Percentiles rank a stretch among this genome's conserved stretches.
These are phyloP conservation scores for Neurospora sp. DNA, from an alignment of 495 filamentous ascomycete genomes.

Conservation along the genomic window DNA sequence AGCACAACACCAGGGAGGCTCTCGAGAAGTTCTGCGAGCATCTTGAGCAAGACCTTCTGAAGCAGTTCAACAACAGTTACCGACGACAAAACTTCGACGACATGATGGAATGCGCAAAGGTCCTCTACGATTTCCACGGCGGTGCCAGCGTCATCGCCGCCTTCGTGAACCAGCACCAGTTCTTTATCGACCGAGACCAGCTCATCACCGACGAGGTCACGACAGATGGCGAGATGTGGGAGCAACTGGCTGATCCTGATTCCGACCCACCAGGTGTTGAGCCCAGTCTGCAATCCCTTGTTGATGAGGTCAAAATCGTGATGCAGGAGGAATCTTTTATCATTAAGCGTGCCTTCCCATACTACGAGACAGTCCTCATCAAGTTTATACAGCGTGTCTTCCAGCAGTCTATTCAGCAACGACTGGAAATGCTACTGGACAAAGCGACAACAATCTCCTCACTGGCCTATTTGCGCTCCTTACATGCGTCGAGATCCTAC, in stretches of 20 bases:
- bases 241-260: conserved; percentile 88
- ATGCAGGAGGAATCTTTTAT: conserved; percentile 94
- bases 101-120: conserved; percentile 91
- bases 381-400: conserved; percentile 93
- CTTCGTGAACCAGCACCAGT: conserved; percentile 98
- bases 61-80: conserved; percentile 95
- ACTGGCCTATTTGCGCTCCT: conserved; percentile 78
- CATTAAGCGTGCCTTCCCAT: conserved; percentile 91
- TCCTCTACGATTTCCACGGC: conserved; percentile 90
- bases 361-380: conserved; percentile 83
- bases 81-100: conserved; percentile 87
- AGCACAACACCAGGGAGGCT: conserved; percentile 69
- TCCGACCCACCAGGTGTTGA: conserved; percentile 84
- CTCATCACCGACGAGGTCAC: conserved; percentile 84
- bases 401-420: conserved; percentile 94
- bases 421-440: conserved; percentile 90
- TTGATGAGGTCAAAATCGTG: conserved; percentile 91
- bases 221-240: conserved; percentile 74
- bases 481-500: conserved; percentile 82
- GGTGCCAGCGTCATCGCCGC: conserved; percentile 87
- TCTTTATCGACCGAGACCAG: conserved; percentile 91
- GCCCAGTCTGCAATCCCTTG: conserved; percentile 77
- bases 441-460: conserved; percentile 86
- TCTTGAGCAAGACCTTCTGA: conserved; percentile 87
- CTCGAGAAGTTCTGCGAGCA: conserved; percentile 96